phyloP scores from a whole-genome alignment of 208 protist genomes.

The Wallacemonas sp. region DNA sequence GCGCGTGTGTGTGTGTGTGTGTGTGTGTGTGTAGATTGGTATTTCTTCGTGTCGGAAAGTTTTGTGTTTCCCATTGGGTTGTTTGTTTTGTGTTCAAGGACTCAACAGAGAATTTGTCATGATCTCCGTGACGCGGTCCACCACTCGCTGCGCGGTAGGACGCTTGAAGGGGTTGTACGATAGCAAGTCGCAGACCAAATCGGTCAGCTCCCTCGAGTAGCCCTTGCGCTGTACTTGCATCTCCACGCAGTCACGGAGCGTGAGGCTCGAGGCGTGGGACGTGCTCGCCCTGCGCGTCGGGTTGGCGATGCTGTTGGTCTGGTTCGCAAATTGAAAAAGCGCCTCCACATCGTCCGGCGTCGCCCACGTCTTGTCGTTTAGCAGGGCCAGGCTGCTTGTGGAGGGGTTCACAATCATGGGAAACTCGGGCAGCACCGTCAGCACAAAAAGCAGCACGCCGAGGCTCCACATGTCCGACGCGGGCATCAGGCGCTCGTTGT shows the following conservation, averaged over 20 bases:
- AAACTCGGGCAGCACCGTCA: conserved; percentile 76
- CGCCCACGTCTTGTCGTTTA: conserved; percentile 67
- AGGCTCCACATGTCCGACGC: conserved; percentile 84
- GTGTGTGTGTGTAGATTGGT: too few species aligned
- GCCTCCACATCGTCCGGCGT: conserved; percentile 42
- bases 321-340: conserved; percentile 34
- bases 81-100: conserved; percentile 4
- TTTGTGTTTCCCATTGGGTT: neutral
- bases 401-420: conserved; percentile 67
- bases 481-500: conserved; percentile 58
- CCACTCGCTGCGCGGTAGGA: conserved; percentile 39
- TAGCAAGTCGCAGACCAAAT: conserved; percentile 56
- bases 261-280: conserved; percentile 13
- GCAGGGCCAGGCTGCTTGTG: conserved; percentile 44
- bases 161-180: conserved; percentile 58
- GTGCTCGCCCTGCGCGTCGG: conserved; percentile 11
- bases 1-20: too few species aligned
- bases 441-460: conserved; percentile 76
- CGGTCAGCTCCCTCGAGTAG: conserved; percentile 47
- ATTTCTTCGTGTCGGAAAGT: neutral
- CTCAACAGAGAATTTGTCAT: conserved; percentile 43
- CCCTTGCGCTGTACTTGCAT: conserved; percentile 41
- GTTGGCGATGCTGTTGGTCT: conserved; percentile 22
- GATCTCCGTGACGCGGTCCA: conserved; percentile 51
- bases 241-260: conserved; percentile 47